phyloP scores from a whole-genome alignment of 2,329 filamentous ascomycete species.

The Seiridium unicorne region DNA sequence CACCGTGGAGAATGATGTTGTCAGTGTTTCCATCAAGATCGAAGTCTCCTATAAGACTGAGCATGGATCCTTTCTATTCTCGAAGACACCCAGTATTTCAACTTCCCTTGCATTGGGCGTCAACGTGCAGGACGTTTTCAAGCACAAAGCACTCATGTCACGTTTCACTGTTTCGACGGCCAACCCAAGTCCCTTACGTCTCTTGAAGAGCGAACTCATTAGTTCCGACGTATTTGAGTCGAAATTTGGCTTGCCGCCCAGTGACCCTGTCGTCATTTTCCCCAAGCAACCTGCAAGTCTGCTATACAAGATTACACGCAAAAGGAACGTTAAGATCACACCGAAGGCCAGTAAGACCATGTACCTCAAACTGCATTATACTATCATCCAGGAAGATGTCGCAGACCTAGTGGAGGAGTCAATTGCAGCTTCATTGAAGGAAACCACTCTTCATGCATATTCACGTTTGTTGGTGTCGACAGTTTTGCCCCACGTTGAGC shows the following conservation, averaged over 20 bases:
- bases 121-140: conserved; percentile 96
- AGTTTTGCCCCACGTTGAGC: conserved; percentile 42
- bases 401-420: conserved; percentile 45
- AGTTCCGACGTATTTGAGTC: conserved; percentile 69
- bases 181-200: conserved; percentile 68
- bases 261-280: conserved; percentile 64
- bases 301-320: conserved; percentile 73
- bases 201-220: conserved; percentile 69
- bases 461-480: conserved; percentile 43
- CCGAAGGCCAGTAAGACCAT: conserved; percentile 46
- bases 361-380: conserved; percentile 72
- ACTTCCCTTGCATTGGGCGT: conserved; percentile 84
- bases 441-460: conserved; percentile 43
- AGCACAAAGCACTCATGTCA: conserved; percentile 77
- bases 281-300: conserved; percentile 78
- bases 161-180: conserved; percentile 88
- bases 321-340: conserved; percentile 28
- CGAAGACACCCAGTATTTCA: conserved; percentile 60
- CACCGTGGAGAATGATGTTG: conserved; percentile 74
- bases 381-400: conserved; percentile 74
- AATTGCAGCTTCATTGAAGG: conserved; percentile 36
- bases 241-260: conserved; percentile 54
- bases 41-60: conserved; percentile 73
- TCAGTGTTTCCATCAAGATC: conserved; percentile 69
- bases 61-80: conserved; percentile 63